Percentiles rank a stretch among this genome's conserved stretches.
These are phyloP conservation scores for Alternaria hordeiaustralica DNA, from an alignment of 2,329 filamentous ascomycete species.

Conservation along the genomic window DNA sequence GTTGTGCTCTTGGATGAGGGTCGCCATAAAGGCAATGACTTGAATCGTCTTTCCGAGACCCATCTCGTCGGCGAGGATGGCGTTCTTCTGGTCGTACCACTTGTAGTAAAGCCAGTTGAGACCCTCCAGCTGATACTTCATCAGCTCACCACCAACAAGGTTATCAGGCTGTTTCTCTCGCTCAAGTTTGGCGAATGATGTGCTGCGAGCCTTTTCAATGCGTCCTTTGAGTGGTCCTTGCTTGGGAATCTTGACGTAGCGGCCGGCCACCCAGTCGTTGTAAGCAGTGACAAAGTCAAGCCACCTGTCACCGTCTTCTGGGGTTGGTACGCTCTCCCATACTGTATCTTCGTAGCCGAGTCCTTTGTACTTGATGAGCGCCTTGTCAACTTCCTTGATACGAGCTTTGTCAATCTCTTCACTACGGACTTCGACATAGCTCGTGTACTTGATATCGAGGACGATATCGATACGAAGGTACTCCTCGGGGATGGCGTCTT, in stretches of 20 bases:
- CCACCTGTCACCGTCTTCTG: slow-evolving; percentile 72
- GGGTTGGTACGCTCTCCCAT: slow-evolving; percentile 81
- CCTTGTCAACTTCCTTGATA: slow-evolving; percentile 73
- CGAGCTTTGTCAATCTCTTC: slow-evolving; percentile 74
- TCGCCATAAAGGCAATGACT: slow-evolving; percentile 80
- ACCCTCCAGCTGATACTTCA: slow-evolving; percentile 92
- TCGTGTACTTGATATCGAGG: slow-evolving; percentile 76
- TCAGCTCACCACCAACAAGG: slow-evolving; percentile 79
- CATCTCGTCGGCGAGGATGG: slow-evolving; percentile 97
- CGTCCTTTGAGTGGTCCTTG: slow-evolving; percentile 67
- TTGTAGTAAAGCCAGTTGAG: slow-evolving; percentile 95
- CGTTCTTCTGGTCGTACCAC: slow-evolving; percentile 81
- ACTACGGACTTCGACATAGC: slow-evolving; percentile 63
- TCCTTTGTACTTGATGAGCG: slow-evolving; percentile 90
- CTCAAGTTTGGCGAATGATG: slow-evolving; percentile 71
- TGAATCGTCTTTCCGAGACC: slow-evolving; percentile 97
- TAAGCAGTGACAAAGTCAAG: slow-evolving; percentile 83
- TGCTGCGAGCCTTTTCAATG: slow-evolving; percentile 69
- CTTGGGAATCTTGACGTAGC: slow-evolving; percentile 70
- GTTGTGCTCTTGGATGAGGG: slow-evolving; percentile 65
- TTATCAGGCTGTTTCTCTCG: slow-evolving; percentile 74
- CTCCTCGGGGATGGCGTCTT: slow-evolving; percentile 87
- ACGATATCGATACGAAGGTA: slow-evolving; percentile 86
- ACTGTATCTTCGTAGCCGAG: slow-evolving; percentile 88
- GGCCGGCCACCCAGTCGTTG: slow-evolving; percentile 81